Evolutionary conservation across 345 rosid species (phyloP).

Genomic region (Eucalyptus fibrosa): DNA sequence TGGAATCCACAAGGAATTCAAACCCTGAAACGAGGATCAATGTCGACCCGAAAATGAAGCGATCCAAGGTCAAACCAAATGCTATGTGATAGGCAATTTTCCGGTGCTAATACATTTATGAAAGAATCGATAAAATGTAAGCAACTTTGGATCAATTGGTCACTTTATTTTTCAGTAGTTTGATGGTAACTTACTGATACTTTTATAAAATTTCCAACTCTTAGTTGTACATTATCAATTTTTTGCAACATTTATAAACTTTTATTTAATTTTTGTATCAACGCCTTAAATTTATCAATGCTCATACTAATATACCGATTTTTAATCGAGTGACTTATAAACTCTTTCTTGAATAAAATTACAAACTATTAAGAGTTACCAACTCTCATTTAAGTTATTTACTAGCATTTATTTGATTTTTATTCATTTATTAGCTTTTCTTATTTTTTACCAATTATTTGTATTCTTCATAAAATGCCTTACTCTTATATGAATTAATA

Average conservation of each 20-base stretch:
- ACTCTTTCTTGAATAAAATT: no score
- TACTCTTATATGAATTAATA: no score
- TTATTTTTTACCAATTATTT: neutral
- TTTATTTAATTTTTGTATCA: neutral
- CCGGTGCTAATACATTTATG: neutral
- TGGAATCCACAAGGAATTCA: neutral
- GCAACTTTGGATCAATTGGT: neutral
- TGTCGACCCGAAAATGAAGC: neutral
- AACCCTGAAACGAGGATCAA: neutral
- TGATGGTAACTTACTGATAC: neutral
- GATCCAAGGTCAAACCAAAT: neutral
- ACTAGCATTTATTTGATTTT: neutral
- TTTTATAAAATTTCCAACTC: neutral
- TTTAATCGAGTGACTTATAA: neutral
- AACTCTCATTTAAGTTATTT: no score
- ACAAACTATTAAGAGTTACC: neutral
- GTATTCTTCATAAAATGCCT: no score
- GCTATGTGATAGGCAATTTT: neutral
- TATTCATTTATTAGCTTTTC: neutral
- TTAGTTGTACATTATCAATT: neutral
- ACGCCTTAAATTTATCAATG: neutral
- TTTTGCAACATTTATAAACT: accelerated
- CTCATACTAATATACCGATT: neutral
- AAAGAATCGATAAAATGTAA: neutral
- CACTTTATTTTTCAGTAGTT: neutral